Conservation (phyloP, 331 rosid species). For the Acacia concinna region DNA sequence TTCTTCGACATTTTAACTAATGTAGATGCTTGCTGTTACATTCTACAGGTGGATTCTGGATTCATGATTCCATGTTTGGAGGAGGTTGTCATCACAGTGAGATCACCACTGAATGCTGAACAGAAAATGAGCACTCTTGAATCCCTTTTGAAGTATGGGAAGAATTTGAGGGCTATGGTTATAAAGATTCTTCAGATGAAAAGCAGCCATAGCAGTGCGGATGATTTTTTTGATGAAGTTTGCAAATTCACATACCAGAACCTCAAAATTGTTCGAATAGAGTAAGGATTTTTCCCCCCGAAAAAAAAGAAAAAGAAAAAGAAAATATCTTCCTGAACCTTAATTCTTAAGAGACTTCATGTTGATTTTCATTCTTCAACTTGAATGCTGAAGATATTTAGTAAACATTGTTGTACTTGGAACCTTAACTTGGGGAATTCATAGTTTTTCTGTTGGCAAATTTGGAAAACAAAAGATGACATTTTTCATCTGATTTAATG, state of each 20-base stretch:
- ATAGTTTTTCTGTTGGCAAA: not conserved
- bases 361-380: conserved; percentile 37
- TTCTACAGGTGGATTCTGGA: conserved; percentile 66
- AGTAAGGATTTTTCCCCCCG: no score
- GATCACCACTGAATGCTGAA: conserved; percentile 91
- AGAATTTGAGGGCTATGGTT: conserved; percentile 61
- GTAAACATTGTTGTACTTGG: conserved; percentile 22
- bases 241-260: conserved; percentile 74
- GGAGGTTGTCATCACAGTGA: conserved; percentile 70
- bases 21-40: not conserved
- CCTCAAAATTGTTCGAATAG: conserved; percentile 65
- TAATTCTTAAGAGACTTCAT: conserved; percentile 4
- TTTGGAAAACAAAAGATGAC: not conserved
- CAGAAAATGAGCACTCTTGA: conserved; percentile 91
- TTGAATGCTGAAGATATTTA: conserved; percentile 38
- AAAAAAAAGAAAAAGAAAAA: no score
- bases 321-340: not conserved
- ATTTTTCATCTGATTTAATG: not conserved
- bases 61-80: conserved; percentile 81
- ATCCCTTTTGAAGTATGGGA: conserved; percentile 74
- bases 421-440: conserved; percentile 4
- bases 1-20: conserved; percentile 1
- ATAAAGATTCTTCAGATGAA: conserved; percentile 95
- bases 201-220: conserved; percentile 83
- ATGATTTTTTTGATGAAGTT: conserved; percentile 87